phyloP scores from a whole-genome alignment of 345 rosid genomes.

The Bruguiera sexangula region DNA sequence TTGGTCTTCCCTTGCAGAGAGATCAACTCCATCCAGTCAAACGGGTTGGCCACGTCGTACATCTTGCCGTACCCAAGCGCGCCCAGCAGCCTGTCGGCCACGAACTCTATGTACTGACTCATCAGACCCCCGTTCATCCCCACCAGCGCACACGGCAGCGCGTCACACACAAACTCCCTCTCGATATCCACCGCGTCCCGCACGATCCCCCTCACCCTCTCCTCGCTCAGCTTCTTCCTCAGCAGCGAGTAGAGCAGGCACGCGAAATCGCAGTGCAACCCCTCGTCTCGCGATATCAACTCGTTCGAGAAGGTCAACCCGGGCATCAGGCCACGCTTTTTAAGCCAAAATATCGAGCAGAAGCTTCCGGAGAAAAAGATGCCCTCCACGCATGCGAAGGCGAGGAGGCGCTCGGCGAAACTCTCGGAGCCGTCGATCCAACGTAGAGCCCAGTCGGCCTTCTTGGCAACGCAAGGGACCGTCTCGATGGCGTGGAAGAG shows the following conservation, averaged over 20 bases:
- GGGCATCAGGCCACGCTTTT: slow-evolving; percentile 90
- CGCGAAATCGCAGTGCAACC: slow-evolving; percentile 91
- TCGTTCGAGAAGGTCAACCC: slow-evolving; percentile 94
- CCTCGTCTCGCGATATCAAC: slow-evolving; percentile 89
- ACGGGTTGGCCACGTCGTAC: slow-evolving; percentile 58
- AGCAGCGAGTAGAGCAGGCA: slow-evolving; percentile 62
- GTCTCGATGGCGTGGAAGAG: slow-evolving; percentile 74
- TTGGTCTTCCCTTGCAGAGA: slow-evolving; percentile 85
- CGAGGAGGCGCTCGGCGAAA: slow-evolving; percentile 73
- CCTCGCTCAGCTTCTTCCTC: slow-evolving; percentile 55
- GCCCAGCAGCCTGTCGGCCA: slow-evolving; percentile 67
- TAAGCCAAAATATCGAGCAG: slow-evolving; percentile 88
- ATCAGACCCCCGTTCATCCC: slow-evolving; percentile 79
- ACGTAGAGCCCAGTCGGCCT: slow-evolving; percentile 68
- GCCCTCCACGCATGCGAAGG: slow-evolving; percentile 95
- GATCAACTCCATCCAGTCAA: slow-evolving; percentile 94
- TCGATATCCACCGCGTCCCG: slow-evolving; percentile 85
- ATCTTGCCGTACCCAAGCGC: slow-evolving; percentile 70
- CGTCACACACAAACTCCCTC: slow-evolving; percentile 90
- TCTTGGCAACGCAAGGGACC: slow-evolving; percentile 68
- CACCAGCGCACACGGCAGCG: slow-evolving; percentile 79
- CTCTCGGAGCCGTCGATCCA: slow-evolving; percentile 84
- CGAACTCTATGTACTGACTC: slow-evolving; percentile 89
- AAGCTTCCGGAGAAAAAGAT: slow-evolving; percentile 93
- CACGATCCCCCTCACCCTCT: slow-evolving; percentile 63